Conservation (phyloP, 306 rosid species). For the Quercus suber region DNA sequence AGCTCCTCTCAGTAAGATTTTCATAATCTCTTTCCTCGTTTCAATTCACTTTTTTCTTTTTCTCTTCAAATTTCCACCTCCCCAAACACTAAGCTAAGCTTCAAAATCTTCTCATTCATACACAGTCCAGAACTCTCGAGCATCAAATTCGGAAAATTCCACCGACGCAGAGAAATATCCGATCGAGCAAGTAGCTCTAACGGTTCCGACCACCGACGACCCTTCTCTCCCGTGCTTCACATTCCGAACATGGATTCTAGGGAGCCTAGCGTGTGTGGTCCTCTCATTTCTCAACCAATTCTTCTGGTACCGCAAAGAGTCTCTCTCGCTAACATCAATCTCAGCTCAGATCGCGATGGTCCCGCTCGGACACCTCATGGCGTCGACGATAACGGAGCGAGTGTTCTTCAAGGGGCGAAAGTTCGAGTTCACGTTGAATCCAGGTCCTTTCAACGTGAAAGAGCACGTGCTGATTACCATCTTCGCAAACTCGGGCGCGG, state of each 20-base stretch:
- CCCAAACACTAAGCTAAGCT: slow-evolving; percentile 11
- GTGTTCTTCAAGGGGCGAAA: slow-evolving; percentile 50
- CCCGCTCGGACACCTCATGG: slow-evolving; percentile 88
- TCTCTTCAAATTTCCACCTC: background rate
- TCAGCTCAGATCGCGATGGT: slow-evolving; percentile 94
- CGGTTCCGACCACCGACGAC: slow-evolving; percentile 71
- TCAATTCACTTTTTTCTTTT: background rate
- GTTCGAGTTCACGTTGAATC: slow-evolving; percentile 69
- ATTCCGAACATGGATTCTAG: slow-evolving; percentile 85
- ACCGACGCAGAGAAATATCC: slow-evolving; percentile 53
- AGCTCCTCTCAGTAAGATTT: slow-evolving; percentile 46
- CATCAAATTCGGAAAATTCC: background rate
- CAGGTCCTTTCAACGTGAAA: slow-evolving; percentile 85
- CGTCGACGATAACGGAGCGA: slow-evolving; percentile 50
- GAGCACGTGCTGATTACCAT: slow-evolving; percentile 93
- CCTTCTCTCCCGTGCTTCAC: slow-evolving; percentile 59
- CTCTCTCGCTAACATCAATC: slow-evolving; percentile 74
- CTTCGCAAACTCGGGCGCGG: slow-evolving; percentile 95
- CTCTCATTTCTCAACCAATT: slow-evolving; percentile 89
- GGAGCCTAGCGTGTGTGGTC: slow-evolving; percentile 62
- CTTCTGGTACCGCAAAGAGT: slow-evolving; percentile 85
- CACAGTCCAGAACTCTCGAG: slow-evolving; percentile 36
- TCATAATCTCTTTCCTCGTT: background rate
- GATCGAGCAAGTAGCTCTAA: slow-evolving; percentile 72
- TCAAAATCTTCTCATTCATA: background rate